Evolutionary conservation across 148 eudicot genomes (phyloP), one percentile per base, ranked within the genome.

Genomic region (Pharnaceum exiguum): DNA sequence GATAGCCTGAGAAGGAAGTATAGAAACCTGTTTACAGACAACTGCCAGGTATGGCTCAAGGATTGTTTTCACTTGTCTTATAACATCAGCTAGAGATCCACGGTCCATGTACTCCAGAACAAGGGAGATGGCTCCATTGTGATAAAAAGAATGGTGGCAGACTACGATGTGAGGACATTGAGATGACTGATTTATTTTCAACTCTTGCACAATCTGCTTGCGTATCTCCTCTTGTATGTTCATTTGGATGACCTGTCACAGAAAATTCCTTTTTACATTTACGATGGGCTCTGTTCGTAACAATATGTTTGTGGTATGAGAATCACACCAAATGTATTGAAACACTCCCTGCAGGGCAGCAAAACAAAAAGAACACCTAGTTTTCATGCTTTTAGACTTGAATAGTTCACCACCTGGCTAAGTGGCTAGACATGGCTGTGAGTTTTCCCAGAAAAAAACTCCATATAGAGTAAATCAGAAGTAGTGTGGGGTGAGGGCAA

Each of bases 31-130:
- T 51, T 91, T 87, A 75, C 98, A 91, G 32, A 79, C 84, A 68
- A 88, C 96, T 24, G 96, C 98, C 48, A 91, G 96, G 69, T 91
- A 91, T 54, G 98, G 98, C 71, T 91, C 98, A 45, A 91, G 90
- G 68, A 91, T 83, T 28, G 98, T 91, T 57, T 88, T 91, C 60
- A 91, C 73, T 88, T 91, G 98, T 69, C 76, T 79, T 38, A 87
- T 69, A 25, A 91, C 69, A 74, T 91, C 98, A 26, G 68, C 82
- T 67, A 91, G 82, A 54, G 98, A 91, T 51, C 98, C 98, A 44
- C 98, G 94, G 51, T 91, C 96, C 98, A 91, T 91, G 71, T 88
- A 91, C 69, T 91, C 98, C 22, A 91, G 69, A 49, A 91, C 96
- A 47, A 91, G 84, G 59, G 98, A 91, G 63, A 91, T 76, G 39